Evolutionary conservation across 257 asterid genomes (phyloP), one percentile per base, ranked within the genome.

Genomic region (Nyctanthes arbortristis): DNA sequence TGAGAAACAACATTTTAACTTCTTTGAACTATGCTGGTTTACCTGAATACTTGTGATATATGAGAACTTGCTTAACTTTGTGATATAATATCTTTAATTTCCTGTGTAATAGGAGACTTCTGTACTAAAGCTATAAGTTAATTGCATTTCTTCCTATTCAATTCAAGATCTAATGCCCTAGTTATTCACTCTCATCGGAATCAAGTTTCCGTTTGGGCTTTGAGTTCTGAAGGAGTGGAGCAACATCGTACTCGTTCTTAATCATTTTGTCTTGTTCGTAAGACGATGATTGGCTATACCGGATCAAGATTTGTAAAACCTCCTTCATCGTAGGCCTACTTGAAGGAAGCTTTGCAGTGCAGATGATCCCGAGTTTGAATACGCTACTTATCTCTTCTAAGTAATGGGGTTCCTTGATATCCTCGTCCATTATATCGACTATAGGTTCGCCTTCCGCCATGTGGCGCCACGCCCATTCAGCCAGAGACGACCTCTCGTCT

Each of bases 271-370:
- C 63, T 65, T 39, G 58, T 12, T 25, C 43, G 14, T 8, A 61
- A 12, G 83, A 73, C 56, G 43, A 61, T 58, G 70, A 78, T 32
- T 71, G 65, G 64, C 68, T 66, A 47, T 87, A 85, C 10, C 77
- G 82, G 31, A 82, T 82, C 70, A 93, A 75, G 69, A 90, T 75
- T 68, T 87, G 88, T 70, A 86, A 52, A 25, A 79, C 93, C 9
- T 84, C 91, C 52, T 73, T 90, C 88, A 93, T 93, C 3, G 88
- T 75, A 3, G 97, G 98, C 75, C 98, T 77, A 72, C 80, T 81
- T 0, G 88, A 73, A 52, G 98, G 97, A 24, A 69, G 60, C 30
- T 69, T 63, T 74, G 78, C 72, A 1, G 96, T 90, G 54, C 97
- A 93, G 69, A 88, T 74, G 27, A 93, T 67, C 28, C 96, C 98